phyloP scores from a whole-genome alignment of 208 protist genomes.

The Leishmania tropica region DNA sequence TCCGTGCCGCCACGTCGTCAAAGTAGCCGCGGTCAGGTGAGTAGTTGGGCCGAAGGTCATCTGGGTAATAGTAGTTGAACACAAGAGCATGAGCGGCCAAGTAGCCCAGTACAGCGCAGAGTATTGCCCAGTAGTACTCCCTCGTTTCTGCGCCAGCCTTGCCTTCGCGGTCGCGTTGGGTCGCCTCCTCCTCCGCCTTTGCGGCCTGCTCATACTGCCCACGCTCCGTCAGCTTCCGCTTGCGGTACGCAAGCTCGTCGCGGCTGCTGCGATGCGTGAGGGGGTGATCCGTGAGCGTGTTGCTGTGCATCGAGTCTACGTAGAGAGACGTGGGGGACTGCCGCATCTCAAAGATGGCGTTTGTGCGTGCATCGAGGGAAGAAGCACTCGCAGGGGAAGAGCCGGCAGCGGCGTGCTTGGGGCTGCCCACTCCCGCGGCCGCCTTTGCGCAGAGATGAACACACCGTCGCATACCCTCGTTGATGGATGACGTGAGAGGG shows the following conservation, averaged over 20 bases:
- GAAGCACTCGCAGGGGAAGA: constrained; percentile 9
- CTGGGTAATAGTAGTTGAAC: constrained; percentile 82
- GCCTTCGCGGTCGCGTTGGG: constrained; percentile 61
- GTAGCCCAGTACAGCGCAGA: constrained; percentile 76
- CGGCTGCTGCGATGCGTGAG: constrained; percentile 82
- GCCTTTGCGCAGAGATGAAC: constrained; percentile 18
- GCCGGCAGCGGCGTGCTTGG: constrained; percentile 5
- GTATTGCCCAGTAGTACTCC: constrained; percentile 87
- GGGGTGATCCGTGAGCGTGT: constrained; percentile 83
- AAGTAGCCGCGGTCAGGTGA: constrained; percentile 81
- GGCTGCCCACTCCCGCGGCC: constrained; percentile 1
- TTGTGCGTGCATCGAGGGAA: constrained; percentile 27
- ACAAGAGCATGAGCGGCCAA: constrained; percentile 75
- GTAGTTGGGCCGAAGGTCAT: constrained; percentile 82
- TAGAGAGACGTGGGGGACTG: constrained; percentile 76
- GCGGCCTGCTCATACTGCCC: constrained; percentile 82
- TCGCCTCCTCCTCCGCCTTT: constrained; percentile 74
- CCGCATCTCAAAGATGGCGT: constrained; percentile 74
- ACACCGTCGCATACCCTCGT: constrained; percentile 24
- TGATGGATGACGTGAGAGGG: not conserved
- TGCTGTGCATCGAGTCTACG: constrained; percentile 87
- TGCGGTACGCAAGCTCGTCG: constrained; percentile 83
- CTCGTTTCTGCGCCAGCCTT: constrained; percentile 66
- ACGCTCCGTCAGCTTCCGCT: constrained; percentile 84
- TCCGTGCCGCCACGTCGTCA: constrained; percentile 76